Evolutionary conservation across 495 filamentous ascomycete genomes (phyloP), one percentile per base, ranked within the genome.

Genomic region (Podospora comata): DNA sequence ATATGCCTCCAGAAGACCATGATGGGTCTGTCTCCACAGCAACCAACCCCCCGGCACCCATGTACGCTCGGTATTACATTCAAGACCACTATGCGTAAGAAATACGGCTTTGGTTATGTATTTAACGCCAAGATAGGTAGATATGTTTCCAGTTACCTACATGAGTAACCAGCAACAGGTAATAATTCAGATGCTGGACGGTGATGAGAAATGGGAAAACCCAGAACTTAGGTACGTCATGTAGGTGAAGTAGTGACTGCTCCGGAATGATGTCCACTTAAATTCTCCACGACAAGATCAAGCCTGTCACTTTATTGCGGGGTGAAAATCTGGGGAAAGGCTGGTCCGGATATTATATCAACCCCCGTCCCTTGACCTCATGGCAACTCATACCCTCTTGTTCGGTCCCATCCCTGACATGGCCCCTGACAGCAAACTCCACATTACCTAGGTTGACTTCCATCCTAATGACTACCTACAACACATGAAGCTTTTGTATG

Each of bases 311-410:
- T 32, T 20, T 27, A 11, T 20, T 58, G 55, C 15, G 55, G 55
- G 55, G 55, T 58, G 3, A 58, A 58, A 58, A 26, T 58, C 55
- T 58, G 59, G 59, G 59, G 59, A 61, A 61, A 61, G 59, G 59
- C 23, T 26, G 26, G 59, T 28, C 20, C 59, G 59, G 59, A 61
- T 61, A 61, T 28, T 61, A 48, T 32, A 28, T 32, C 59, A 18
- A 16, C 59, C 20, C 20, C 20, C 20, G 20, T 18, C 4, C 23
- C 59, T 18, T 28, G 4, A 18, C 20, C 59, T 32, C 23, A 61
- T n/a, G 30, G 15, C 59, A 32, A 61, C 30, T 27, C 27, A 34
- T 27, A 27, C 20, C 59, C 27, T 61, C 59, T 61, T 26, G 27
- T 61, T 26, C 59, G 59, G 11, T 7, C 20, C 1, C 16, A 20